Percentiles rank a stretch among this genome's conserved stretches.
These are phyloP conservation scores for Verbena officinalis DNA, from an alignment of 257 asterid species.

Conservation along the genomic window DNA sequence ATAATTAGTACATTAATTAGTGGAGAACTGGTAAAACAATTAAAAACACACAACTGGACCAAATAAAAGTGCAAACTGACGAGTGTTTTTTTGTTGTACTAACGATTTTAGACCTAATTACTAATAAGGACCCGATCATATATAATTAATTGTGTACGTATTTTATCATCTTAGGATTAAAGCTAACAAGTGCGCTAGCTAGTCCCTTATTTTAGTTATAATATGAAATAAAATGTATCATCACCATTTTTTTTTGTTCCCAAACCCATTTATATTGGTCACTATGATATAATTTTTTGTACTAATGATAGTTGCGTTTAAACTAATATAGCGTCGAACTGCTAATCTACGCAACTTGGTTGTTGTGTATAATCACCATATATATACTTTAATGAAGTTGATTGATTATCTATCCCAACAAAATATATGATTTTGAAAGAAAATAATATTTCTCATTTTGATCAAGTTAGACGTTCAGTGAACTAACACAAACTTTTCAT, in stretches of 20 bases:
- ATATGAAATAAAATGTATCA: neutral
- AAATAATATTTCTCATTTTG: no score
- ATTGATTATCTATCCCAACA: no score
- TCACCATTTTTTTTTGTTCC: no score
- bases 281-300: no score
- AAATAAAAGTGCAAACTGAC: slow-evolving; percentile 24
- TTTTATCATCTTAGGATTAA: neutral
- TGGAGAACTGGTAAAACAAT: slow-evolving; percentile 21
- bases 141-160: neutral
- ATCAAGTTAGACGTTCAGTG: no score
- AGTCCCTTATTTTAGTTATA: neutral
- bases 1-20: slow-evolving; percentile 5
- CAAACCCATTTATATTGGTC: no score
- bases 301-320: no score
- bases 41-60: slow-evolving; percentile 16
- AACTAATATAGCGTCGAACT: no score
- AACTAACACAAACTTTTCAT: no score
- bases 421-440: no score
- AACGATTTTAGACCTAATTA: slow-evolving; percentile 8
- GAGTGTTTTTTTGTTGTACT: slow-evolving; percentile 21
- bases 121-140: neutral
- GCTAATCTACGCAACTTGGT: no score
- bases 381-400: no score
- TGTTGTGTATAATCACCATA: neutral
- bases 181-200: neutral